These are phyloP conservation scores for Pelargonium myrrhifolium DNA, from an alignment of 441 rosid genomes.

Conservation along the genomic window DNA sequence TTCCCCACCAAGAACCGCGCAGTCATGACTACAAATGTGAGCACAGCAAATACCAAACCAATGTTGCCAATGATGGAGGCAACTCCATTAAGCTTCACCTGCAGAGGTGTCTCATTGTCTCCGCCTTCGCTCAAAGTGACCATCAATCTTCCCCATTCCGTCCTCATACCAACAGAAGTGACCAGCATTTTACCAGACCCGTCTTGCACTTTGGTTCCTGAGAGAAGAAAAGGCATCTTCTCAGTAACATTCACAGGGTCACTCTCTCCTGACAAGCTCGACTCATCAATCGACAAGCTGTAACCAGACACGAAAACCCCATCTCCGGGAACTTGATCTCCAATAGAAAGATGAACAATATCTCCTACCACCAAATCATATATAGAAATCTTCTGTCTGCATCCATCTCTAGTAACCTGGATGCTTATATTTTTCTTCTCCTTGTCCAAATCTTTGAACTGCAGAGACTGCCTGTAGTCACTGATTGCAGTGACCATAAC, in stretches of 20 bases:
- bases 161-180: constrained; percentile 44
- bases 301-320: constrained; percentile 37
- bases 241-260: constrained; percentile 30
- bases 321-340: constrained; percentile 45
- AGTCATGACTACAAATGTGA: constrained; percentile 37
- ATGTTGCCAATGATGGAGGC: constrained; percentile 50
- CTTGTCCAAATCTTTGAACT: constrained; percentile 43
- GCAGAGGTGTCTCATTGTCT: constrained; percentile 44
- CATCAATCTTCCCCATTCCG: constrained; percentile 52
- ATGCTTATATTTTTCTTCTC: constrained; percentile 41
- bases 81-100: constrained; percentile 51
- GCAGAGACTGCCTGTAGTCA: constrained; percentile 44
- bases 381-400: constrained; percentile 37
- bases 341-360: constrained; percentile 38
- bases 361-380: constrained; percentile 45
- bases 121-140: constrained; percentile 43
- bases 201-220: constrained; percentile 49
- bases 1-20: constrained; percentile 32
- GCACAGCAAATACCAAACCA: constrained; percentile 37
- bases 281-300: constrained; percentile 39
- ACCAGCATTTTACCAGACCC: constrained; percentile 44
- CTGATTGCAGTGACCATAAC: constrained; percentile 41
- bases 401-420: constrained; percentile 43
- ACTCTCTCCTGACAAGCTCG: constrained; percentile 50
- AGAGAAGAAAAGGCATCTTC: constrained; percentile 34